Base-by-base conservation (phyloP, 2,329 filamentous ascomycete species). In the Lecanicillium sp. region DNA sequence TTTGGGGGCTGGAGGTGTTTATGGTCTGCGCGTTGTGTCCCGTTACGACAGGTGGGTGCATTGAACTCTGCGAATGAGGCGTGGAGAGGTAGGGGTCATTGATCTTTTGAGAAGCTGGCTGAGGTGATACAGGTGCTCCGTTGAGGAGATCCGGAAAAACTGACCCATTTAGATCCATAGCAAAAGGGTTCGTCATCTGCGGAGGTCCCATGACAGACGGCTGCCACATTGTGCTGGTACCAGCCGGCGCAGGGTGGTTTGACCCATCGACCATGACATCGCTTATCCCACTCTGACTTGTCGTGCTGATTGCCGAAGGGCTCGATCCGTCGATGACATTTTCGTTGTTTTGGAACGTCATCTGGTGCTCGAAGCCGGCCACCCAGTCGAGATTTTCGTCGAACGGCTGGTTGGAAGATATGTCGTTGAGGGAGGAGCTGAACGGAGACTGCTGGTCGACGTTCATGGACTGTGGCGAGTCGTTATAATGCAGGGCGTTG, bases 241-340 rank as follows among this genome's bases (percentile, higher is more conserved):
- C 70, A 52, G 69, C 71, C 49, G 74, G 68, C 30, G 76, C 72
- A 33, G 77, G 74, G 55, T 84, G 81, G 64, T 83, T 85, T 30
- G 80, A 81, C 51, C 87, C 88, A 65, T 96, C 90, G 50, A 93
- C 74, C 84, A 95, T 90, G 51, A 90, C 82, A 63, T 97, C 93
- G 67, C 88, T 94, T 65, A 90, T 87, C 43, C 85, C 87, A 63
- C 87, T 91, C 61, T 94, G 90, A 67, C 90, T 97, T 51, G 87
- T 88, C 36, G 88, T 95, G 70, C 91, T 97, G 65, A 97, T 91
- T 39, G 90, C 90, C 8, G 93, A 97, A 14, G 93, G 93, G 12
- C 93, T 97, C 10, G 93, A 97, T 51, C 87, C 90, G 59, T 95
- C 91, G 46, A 96, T 79, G 23, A 87, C 89, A 55, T 83, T 85